Evolutionary conservation across 2,329 filamentous ascomycete genomes (phyloP).

Genomic region (Didymella exigua): DNA sequence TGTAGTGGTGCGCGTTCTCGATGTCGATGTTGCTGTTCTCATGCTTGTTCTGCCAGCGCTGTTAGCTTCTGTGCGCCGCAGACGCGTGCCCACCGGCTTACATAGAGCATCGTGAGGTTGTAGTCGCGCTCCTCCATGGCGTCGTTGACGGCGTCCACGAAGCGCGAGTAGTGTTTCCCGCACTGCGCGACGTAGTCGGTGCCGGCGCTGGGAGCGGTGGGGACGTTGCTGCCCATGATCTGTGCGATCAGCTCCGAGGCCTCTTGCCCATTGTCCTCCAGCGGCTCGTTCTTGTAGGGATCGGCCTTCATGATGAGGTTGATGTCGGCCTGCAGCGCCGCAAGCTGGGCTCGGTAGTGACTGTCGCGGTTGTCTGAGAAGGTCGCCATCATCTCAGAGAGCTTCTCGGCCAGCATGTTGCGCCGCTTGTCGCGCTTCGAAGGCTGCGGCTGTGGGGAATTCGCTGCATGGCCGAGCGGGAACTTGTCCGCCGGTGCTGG

Average conservation of each 20-base stretch:
- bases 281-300: conserved; percentile 73
- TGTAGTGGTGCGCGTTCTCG: conserved; percentile 62
- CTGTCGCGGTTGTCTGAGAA: conserved; percentile 82
- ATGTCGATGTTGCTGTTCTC: conserved; percentile 61
- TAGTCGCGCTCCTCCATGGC: conserved; percentile 86
- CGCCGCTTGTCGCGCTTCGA: conserved; percentile 93
- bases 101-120: conserved; percentile 79
- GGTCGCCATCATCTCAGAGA: conserved; percentile 74
- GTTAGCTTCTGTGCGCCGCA: background rate
- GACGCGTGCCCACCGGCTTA: conserved; percentile 52
- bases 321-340: conserved; percentile 90
- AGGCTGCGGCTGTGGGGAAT: conserved; percentile 56
- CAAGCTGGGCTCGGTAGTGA: conserved; percentile 86
- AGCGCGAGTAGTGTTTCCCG: conserved; percentile 83
- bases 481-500: conserved; percentile 46
- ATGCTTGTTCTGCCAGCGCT: conserved; percentile 59
- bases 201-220: conserved; percentile 60
- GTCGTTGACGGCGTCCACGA: conserved; percentile 85
- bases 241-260: conserved; percentile 64
- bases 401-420: conserved; percentile 78
- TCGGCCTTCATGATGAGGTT: conserved; percentile 84
- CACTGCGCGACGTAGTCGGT: conserved; percentile 70
- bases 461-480: conserved; percentile 45
- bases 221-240: conserved; percentile 50
- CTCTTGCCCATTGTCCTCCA: conserved; percentile 69